Base-by-base conservation (phyloP, 768 basidiomycete genomes). In the Mycena latifolia region DNA sequence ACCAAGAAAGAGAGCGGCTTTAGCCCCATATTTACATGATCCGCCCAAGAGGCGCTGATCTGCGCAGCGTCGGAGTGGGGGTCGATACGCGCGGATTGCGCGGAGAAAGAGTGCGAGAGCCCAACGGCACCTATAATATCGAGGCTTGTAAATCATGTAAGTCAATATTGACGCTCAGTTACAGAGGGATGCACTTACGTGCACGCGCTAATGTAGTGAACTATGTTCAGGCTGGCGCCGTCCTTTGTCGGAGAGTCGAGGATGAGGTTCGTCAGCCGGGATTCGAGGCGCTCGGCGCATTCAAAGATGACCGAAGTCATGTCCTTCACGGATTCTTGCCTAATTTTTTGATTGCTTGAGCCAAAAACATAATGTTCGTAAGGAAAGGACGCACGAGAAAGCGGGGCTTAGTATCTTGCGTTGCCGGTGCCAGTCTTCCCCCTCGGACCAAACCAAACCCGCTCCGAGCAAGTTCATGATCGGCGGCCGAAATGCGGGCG, bases 21-120 rank as follows among this genome's bases (percentile, higher is more conserved):
- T 24, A 69, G 70, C 18, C 71, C 67, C 28, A 58, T 64, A 18
- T 65, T 61, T 15, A 74, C 71, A 41, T 74, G 73, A 14, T 63
- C 27, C 3, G 63, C 47, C 75, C 75, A 77, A 28, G 76, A 69
- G 11, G 54, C 63, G 52, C 39, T 31, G 56, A 77, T 77, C n/a
- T 69, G 71, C 12, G 67, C 69, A 1, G 74, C 75, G 22, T 76
- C 75, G 24, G 63, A 63, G 46, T 65, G 58, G 1, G 28, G 14
- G n/a, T 60, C 57, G 33, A 27, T 63, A 28, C 39, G 67, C 41
- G 45, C 48, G 1, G 63, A 58, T 58, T 67, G 66, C 11, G 71
- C 72, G 20, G 64, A 60, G 69, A 84, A 83, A 68, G 81, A 77
- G 72, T 82, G 78, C n/a, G 77, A 79, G 50, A 83, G 82, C 0